phyloP scores from a whole-genome alignment of 495 filamentous ascomycete genomes.

The Hypoxylon rickii region DNA sequence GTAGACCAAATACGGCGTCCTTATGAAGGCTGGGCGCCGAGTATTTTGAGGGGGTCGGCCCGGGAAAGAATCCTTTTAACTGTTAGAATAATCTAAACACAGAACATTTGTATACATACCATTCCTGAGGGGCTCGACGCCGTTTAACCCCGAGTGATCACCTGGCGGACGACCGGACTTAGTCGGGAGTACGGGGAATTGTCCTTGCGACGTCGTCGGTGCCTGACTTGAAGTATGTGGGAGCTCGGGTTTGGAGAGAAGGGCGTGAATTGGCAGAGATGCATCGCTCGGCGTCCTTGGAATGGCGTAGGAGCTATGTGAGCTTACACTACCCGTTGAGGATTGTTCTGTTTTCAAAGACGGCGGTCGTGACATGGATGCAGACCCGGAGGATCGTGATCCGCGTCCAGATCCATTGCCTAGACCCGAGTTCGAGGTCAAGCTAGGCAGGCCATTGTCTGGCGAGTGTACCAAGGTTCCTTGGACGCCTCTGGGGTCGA shows the following conservation, averaged over 20 bases:
- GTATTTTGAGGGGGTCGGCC: slow-evolving; percentile 16
- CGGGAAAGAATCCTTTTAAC: slow-evolving; percentile 10
- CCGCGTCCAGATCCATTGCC: slow-evolving; percentile 17
- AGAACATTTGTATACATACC: not conserved
- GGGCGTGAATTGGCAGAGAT: slow-evolving; percentile 51
- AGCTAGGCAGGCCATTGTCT: slow-evolving; percentile 18
- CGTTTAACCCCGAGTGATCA: slow-evolving; percentile 12
- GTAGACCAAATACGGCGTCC: slow-evolving; percentile 14
- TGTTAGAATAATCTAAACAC: not conserved
- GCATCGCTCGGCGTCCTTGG: slow-evolving; percentile 50
- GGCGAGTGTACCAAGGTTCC: slow-evolving; percentile 33
- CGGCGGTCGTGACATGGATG: slow-evolving; percentile 36
- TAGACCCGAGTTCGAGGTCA: slow-evolving; percentile 6
- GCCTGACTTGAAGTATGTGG: slow-evolving; percentile 3
- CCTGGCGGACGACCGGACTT: slow-evolving; percentile 25
- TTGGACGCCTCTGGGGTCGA: slow-evolving; percentile 30
- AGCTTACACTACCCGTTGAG: slow-evolving; percentile 42
- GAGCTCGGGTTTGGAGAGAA: slow-evolving; percentile 45
- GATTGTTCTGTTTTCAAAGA: slow-evolving; percentile 47
- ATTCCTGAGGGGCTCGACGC: slow-evolving; percentile 8
- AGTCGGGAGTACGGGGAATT: slow-evolving; percentile 23
- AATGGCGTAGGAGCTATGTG: slow-evolving; percentile 31
- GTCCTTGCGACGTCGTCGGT: slow-evolving; percentile 14
- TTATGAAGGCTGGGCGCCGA: slow-evolving; percentile 10
- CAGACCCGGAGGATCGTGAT: slow-evolving; percentile 32